Base-by-base conservation (phyloP, 2,329 filamentous ascomycete genomes). In the Aspergillus awamori region DNA sequence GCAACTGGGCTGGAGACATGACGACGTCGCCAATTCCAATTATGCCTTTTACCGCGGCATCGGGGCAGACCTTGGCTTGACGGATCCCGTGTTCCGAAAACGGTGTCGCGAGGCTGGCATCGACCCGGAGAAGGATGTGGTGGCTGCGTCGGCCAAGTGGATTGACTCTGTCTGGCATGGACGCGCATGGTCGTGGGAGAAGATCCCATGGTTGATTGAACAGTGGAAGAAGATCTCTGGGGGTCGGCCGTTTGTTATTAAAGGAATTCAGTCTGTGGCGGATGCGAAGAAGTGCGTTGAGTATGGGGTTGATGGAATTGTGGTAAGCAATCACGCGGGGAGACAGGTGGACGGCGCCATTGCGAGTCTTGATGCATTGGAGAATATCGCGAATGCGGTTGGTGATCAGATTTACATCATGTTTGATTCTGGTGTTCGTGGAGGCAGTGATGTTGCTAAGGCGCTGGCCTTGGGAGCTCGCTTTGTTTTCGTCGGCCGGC, bases 251-350 rank as follows among this genome's bases (percentile, higher is more conserved):
- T 91, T 79, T 77, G 88, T 65, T 53, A 73, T 92, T 26, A 92
- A 92, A 74, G 89, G 89, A 0, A 84, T 92, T n/a, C 88, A 91
- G 76, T 85, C 83, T 13, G 83, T 85, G 0, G 79, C 80, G 43
- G 89, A 92, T 72, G 89, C 89, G 13, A 78, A 81, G 56, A 81
- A 79, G 65, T 86, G 86, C 2, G 81, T 87, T 38, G 81, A 88
- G 55, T 69, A 81, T 11, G 88, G 87, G 0, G 84, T 85, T 3
- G 85, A 91, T 65, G 89, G 86, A 0, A 89, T 92, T 52, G 82
- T 92, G 1, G 79, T 92, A 1, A 86, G 83, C 13, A 92, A 92
- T 66, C 89, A 92, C 71, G 89, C 89, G 1, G 89, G 89, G 0
- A 75, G 89, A 20, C 85, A 88, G 72, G 83, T 88, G 2, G 86